Base-by-base conservation (phyloP, 1,284 basidiomycete species). In the Earliella scabrosa region DNA sequence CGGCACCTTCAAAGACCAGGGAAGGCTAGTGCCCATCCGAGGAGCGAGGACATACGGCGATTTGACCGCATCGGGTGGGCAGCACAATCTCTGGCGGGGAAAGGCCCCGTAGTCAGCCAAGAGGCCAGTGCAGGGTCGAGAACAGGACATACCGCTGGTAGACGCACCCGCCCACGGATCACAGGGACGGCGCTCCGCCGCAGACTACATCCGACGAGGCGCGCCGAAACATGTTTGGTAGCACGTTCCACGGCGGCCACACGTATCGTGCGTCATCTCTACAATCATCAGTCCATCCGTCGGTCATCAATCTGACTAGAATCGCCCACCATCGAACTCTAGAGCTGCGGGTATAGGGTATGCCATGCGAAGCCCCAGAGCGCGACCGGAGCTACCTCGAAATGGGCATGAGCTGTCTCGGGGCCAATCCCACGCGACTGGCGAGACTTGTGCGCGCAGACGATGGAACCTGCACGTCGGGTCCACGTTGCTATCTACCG, bases 221-320 rank as follows among this genome's bases (percentile, higher is more conserved):
- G 50, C 55, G 58, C 61, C 58, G 44, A 26, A 48, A 39, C 49
- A 45, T 51, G 61, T 63, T 63, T 63, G 58, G 61, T 60, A 63
- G 61, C 61, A 63, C 61, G 61, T 63, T 60, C 47, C 58, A 52
- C 29, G 52, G 50, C 55, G 49, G 46, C 50, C 32, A 56, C 50
- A 44, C 45, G 45, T 47, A 51, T 14, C 31, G 38, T 47, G 52
- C 58, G 56, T 58, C 58, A 58, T 56, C 48, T 40, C 48, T 49
- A n/a, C n/a, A 45, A 57, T 58, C 54, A 58, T 51, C 49, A 43
- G 52, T 52, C 34, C 53, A 44, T 21, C 46, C 52, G 51, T 62
- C 61, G 61, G 61, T 53, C 61, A 63, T 63, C 61, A 60, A 63
- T 60, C 61, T 56, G 53, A 56, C 58, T 60, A 59, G 58, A 63